Evolutionary conservation across 1,284 basidiomycete genomes (phyloP), one percentile per base, ranked within the genome.

Genomic region (Ceratobasidium papillatum): DNA sequence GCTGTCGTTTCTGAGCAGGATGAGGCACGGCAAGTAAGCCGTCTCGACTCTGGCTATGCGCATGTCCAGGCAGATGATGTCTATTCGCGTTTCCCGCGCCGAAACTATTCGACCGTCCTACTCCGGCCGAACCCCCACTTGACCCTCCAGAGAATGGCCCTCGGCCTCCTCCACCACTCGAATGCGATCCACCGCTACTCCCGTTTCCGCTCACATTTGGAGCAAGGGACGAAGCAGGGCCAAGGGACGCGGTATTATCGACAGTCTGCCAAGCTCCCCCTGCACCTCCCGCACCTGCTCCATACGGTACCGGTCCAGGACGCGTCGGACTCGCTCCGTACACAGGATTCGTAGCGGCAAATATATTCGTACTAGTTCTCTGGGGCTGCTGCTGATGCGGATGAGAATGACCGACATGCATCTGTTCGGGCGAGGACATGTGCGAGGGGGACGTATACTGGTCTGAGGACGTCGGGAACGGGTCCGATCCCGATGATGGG

Each of bases 351-450:
- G 45, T 52, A 1, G 45, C 22, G 14, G 14, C 22, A 34, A 54
- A 52, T 17, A 51, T 65, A 27, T 63, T 63, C 32, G 17, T 8
- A 14, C 30, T 65, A 11, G n/a, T n/a, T 22, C 43, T 25, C 62
- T n/a, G 8, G 19, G 14, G 62, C 25, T 19, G 45, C 22, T 49
- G 63, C 49, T 68, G 64, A 27, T 68, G 64, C 5, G 19, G 64
- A 27, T 38, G 49, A n/a, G 19, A n/a, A 17, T 64, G 43, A 9
- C 25, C 41, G 25, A 25, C 11, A 38, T 52, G 64, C 5, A 68
- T 68, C 49, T 38, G 49, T 22, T 68, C 64, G 64, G 64, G 64
- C 14, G 64, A 68, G 1, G 64, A 52, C 45, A 68, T 52, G 34
- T 68, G 47, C 49, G 47, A 51, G 22, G 64, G 64, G 27, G 64